Percentiles rank a stretch among this genome's conserved stretches.
These are phyloP conservation scores for Fusarium albidum DNA, from an alignment of 2,329 filamentous ascomycete genomes.

Conservation along the genomic window DNA sequence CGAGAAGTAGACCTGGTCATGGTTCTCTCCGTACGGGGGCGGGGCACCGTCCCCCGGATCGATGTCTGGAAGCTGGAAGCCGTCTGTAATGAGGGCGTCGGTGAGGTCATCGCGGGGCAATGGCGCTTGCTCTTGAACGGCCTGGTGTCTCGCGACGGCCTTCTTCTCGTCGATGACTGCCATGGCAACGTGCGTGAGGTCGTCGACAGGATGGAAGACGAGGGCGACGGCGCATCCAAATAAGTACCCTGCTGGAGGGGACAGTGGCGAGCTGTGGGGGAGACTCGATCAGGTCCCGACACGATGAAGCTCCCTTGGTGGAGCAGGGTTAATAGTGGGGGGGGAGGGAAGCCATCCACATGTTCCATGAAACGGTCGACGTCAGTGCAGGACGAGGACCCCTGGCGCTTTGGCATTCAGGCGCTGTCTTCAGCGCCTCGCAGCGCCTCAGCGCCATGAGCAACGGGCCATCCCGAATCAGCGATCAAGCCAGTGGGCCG, in stretches of 20 bases:
- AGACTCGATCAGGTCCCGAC: conserved; percentile 3
- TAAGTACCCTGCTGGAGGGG: neutral
- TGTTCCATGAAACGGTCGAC: neutral
- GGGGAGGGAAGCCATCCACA: neutral
- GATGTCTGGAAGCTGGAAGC: conserved; percentile 52
- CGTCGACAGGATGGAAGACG: neutral
- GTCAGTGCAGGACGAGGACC: neutral
- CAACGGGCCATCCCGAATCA: neutral
- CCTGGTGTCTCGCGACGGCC: conserved; percentile 33
- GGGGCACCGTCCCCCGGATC: conserved; percentile 54
- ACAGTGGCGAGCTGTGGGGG: neutral
- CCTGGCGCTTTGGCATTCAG: neutral
- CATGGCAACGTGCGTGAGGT: conserved; percentile 31
- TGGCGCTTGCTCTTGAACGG: conserved; percentile 15
- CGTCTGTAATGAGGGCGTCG: conserved; percentile 48
- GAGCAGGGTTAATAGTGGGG: conserved; percentile 7
- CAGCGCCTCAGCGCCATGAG: neutral
- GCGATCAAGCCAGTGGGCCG: too few relatives aligned
- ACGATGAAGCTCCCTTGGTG: conserved; percentile 10
- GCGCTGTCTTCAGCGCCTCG: neutral
- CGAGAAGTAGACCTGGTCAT: conserved; percentile 65
- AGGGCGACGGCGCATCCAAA: conserved; percentile 1
- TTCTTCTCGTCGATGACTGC: conserved; percentile 41
- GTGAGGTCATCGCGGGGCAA: conserved; percentile 20
- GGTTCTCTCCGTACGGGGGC: conserved; percentile 67